Evolutionary conservation across 805 yeast genomes (phyloP), one percentile per base, ranked within the genome.

Genomic region (Wickerhamiella shivajii): DNA sequence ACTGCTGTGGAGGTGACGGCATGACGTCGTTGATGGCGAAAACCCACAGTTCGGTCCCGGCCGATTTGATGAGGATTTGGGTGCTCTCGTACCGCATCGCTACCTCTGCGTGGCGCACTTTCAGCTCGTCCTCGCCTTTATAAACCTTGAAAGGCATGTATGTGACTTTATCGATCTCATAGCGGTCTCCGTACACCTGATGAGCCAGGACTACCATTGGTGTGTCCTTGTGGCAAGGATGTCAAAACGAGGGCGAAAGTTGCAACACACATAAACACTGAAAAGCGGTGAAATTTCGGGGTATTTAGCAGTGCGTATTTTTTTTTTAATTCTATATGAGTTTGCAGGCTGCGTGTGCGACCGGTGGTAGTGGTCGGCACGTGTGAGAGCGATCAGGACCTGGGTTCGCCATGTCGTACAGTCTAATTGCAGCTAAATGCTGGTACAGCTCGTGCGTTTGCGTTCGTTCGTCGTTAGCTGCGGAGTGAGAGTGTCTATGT

Each of bases 41-140:
- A 2, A 39, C 38, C 50, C 50, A 47, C n/a, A 47, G 37, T 18
- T 44, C 49, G 12, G 34, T 28, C 7, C 49, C 45, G 4, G 39
- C 20, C 2, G 27, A 26, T 8, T 41, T 21, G 8, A 37, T 34
- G n/a, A 46, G 24, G 6, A 24, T 16, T 4, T n/a, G 5, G 5
- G 23, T 29, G 19, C 34, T 31, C 12, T 37, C 39, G 14, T 32
- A 25, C 19, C 46, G 46, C 25, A 45, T 31, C 14, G 41, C 40
- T n/a, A 41, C 42, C 27, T 44, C 48, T 12, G 41, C 43, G 20
- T 31, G 27, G 12, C 18, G 23, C 14, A 34, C 12, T 9, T 24
- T 16, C 6, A 25, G 5, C 11, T 27, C 14, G 7, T n/a, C 10
- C n/a, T 34, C 31, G 14, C 18, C 26, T 11, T 12, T 17, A 17